Conservation (phyloP, 148 eudicot species). For the Dianthus caryophyllus region DNA sequence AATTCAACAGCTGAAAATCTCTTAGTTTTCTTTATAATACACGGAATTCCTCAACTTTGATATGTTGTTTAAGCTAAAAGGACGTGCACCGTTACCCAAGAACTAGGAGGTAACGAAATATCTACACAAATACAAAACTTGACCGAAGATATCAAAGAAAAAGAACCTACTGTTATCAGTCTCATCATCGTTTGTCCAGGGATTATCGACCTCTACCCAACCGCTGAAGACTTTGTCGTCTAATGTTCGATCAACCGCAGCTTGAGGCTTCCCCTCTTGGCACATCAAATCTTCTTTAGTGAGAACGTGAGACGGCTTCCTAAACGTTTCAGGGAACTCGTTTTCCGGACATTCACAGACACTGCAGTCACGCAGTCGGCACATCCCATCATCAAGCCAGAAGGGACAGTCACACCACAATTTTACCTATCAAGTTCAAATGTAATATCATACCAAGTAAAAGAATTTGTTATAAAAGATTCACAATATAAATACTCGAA, state of each 20-base stretch:
- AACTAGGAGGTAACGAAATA: background rate
- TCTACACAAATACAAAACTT: background rate
- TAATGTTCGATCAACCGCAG: slow-evolving; percentile 76
- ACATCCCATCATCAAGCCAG: slow-evolving; percentile 95
- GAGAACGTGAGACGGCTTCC: slow-evolving; percentile 47
- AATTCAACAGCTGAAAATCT: too few species aligned
- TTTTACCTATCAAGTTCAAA: slow-evolving; percentile 42
- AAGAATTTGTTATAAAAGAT: too few species aligned
- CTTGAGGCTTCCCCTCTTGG: slow-evolving; percentile 86
- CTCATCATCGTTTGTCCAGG: slow-evolving; percentile 89
- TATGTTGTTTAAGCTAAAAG: too few species aligned
- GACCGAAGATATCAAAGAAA: slow-evolving; percentile 1
- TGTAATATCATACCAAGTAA: background rate
- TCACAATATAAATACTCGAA: background rate
- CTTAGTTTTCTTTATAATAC: too few species aligned
- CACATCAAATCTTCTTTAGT: slow-evolving; percentile 60
- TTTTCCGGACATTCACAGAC: slow-evolving; percentile 87
- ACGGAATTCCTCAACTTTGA: too few species aligned
- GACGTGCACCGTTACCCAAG: too few species aligned
- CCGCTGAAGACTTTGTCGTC: slow-evolving; percentile 66
- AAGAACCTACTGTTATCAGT: slow-evolving; percentile 66
- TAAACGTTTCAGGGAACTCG: slow-evolving; percentile 77
- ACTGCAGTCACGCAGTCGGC: slow-evolving; percentile 78
- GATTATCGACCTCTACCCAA: slow-evolving; percentile 77
- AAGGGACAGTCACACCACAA: slow-evolving; percentile 93